Base-by-base conservation (phyloP, 2,329 filamentous ascomycete genomes). In the Xylariaceae sp. region DNA sequence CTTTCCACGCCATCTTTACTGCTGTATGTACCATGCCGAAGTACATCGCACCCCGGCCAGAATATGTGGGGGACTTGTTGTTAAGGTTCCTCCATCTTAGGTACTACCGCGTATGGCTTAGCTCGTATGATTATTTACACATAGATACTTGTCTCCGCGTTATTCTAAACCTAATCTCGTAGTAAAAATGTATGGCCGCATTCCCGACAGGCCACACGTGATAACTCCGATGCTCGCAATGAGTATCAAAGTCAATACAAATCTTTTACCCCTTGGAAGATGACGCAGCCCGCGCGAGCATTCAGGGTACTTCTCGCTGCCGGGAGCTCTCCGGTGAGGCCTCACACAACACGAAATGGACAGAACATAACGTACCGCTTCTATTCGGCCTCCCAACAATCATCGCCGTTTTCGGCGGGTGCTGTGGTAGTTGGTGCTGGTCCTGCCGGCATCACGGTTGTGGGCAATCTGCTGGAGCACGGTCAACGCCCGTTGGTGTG, bases 401-500 rank as follows among this genome's bases (percentile, higher is more conserved):
- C 21, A 24, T 29, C 44, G 11, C 27, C 36, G 13, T 38, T 47
- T 16, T 38, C 44, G 8, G 19, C 40, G 19, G 34, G 44, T 31
- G 74, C 74, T 3, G 68, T 79, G 2, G 75, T 81, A 2, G 71
- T 78, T 14, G 76, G 76, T 35, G 73, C 69, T 38, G 76, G 76
- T 12, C 71, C 75, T 3, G 73, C 72, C 30, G 78, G 78, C 40
- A 68, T 81, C 39, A 76, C 75, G 3, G 71, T 70, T 5, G 65
- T 81, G 16, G 77, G 78, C n/a, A 79, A 78, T 50, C 59, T 82
- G 13, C 64, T 82, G 13, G 74, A 81, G 51, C 66, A 68, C 12
- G 24, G 30, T 17, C 36, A 69, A 6, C 58, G 62, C 7, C 68
- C 68, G 11, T 67, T 81, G 34, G 56, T 75, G 36, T 82, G 78